Conservation (phyloP, 768 basidiomycete genomes). For the Mycena leptocephala region DNA sequence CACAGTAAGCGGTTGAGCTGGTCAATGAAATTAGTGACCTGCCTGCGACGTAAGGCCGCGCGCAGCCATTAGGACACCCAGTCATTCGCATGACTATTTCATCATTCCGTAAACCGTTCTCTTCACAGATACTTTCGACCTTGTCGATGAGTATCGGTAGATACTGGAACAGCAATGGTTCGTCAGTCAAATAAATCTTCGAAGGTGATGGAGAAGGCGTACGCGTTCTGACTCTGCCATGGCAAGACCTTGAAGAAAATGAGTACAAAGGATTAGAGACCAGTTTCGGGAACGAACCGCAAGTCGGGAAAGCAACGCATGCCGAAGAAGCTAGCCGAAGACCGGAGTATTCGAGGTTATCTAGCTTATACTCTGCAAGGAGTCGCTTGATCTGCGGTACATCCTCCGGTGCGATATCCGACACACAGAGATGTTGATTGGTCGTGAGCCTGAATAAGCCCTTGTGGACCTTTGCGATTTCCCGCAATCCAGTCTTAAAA, state of each 20-base stretch:
- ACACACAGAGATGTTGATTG: slow-evolving; percentile 94
- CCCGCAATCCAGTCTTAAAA: slow-evolving; percentile 93
- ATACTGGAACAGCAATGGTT: slow-evolving; percentile 74
- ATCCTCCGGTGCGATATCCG: slow-evolving; percentile 85
- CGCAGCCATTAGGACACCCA: slow-evolving; percentile 95
- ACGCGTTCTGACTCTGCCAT: slow-evolving; percentile 73
- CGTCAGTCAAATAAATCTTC: background rate
- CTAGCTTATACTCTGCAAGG: slow-evolving; percentile 89
- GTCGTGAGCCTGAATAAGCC: slow-evolving; percentile 94
- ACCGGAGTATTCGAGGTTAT: slow-evolving; percentile 86
- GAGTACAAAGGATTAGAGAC: background rate
- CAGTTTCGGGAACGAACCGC: slow-evolving; percentile 65
- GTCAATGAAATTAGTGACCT: slow-evolving; percentile 40
- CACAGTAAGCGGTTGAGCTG: slow-evolving; percentile 5
- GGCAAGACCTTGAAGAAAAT: slow-evolving; percentile 49
- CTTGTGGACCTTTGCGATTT: slow-evolving; percentile 96
- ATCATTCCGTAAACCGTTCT: slow-evolving; percentile 93
- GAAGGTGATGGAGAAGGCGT: slow-evolving; percentile 36
- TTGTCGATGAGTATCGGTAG: slow-evolving; percentile 94
- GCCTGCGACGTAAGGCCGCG: slow-evolving; percentile 94
- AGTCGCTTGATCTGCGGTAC: slow-evolving; percentile 84
- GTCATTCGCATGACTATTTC: slow-evolving; percentile 99
- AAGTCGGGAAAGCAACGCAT: slow-evolving; percentile 98
- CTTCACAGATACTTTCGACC: slow-evolving; percentile 95
- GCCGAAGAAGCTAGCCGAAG: slow-evolving; percentile 93